Evolutionary conservation across 768 basidiomycete genomes (phyloP), one percentile per base, ranked within the genome.

Genomic region (Termitomyces sp.): DNA sequence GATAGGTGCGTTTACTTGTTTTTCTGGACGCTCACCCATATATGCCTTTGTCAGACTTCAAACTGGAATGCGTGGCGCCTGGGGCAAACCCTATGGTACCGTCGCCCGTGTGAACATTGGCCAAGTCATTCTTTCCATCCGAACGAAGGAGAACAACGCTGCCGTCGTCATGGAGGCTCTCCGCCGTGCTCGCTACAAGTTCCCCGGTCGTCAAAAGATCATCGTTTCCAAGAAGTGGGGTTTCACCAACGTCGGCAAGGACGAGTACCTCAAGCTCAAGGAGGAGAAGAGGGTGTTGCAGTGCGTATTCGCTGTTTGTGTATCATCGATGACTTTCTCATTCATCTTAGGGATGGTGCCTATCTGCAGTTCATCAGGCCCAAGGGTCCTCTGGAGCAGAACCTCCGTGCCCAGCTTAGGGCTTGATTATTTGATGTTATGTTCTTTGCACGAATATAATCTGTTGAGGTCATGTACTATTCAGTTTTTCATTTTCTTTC

Each of bases 41-140:
- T 22, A 27, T 53, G 29, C 1, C 42, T n/a, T 16, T 1, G n/a
- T 16, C 64, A 90, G 92, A 69, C 84, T 96, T 58, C 92, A 94
- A 71, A 94, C 93, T 16, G 94, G 96, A 73, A 98, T 99, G 97
- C 92, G 96, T 76, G 97, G 96, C 64, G 96, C 96, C 42, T 99
- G 96, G 95, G 97, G 97, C 66, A 97, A 96, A 78, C 94, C 97
- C 43, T 95, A 97, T 73, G 95, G 94, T 64, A 93, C 89, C 18
- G 95, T 92, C 66, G 94, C 93, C 37, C 92, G 94, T 70, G 94
- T 97, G 64, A 87, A 94, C 84, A 98, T 98, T 63, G 95, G 97
- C 52, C 94, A 98, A 79, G 86, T 97, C 71, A 92, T 98, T 73
- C 72, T 83, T 61, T 80, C 79, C 56, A 88, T 98, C 74, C 91